A percentile compares a stretch with the other conserved stretches of the same genome.
Conservation (phyloP, 164 flowering plant species). For the Magnolia officinalis region DNA sequence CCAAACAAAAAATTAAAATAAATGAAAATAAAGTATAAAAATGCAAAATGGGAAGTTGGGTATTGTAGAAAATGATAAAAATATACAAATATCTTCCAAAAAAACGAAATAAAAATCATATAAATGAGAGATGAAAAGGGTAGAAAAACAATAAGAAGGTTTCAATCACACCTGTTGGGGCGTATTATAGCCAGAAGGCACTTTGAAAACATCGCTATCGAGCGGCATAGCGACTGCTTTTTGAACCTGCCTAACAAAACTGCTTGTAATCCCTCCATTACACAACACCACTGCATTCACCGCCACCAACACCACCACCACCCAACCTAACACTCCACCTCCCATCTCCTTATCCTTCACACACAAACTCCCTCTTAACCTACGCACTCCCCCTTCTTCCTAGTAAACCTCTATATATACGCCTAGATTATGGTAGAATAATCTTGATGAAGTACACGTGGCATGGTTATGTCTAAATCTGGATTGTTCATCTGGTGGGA, state of each 20-base stretch:
- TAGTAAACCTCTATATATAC: too few relatives aligned
- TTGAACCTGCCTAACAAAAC: slow-evolving; percentile 27
- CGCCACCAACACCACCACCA: slow-evolving; percentile 1
- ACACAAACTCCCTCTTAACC: background rate
- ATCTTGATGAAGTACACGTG: background rate
- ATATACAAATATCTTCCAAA: background rate
- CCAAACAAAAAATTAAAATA: background rate
- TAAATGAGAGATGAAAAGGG: background rate
- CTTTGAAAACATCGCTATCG: slow-evolving; percentile 25
- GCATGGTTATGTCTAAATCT: background rate
- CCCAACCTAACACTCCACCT: slow-evolving; percentile 1
- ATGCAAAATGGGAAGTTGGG: background rate
- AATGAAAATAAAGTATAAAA: background rate
- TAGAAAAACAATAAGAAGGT: background rate
- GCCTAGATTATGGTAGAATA: background rate
- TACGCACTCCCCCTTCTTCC: background rate
- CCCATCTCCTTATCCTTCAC: background rate
- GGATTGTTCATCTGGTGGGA: background rate
- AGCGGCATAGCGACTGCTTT: slow-evolving; percentile 37
- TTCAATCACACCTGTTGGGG: slow-evolving; percentile 41
- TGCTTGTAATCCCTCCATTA: slow-evolving; percentile 38
- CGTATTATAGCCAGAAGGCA: slow-evolving; percentile 49
- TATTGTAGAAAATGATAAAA: background rate
- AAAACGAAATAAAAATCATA: too few relatives aligned
- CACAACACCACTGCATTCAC: slow-evolving; percentile 16